Evolutionary conservation across 2,329 filamentous ascomycete species (phyloP).

Genomic region (Aspergillus costaricaensis): DNA sequence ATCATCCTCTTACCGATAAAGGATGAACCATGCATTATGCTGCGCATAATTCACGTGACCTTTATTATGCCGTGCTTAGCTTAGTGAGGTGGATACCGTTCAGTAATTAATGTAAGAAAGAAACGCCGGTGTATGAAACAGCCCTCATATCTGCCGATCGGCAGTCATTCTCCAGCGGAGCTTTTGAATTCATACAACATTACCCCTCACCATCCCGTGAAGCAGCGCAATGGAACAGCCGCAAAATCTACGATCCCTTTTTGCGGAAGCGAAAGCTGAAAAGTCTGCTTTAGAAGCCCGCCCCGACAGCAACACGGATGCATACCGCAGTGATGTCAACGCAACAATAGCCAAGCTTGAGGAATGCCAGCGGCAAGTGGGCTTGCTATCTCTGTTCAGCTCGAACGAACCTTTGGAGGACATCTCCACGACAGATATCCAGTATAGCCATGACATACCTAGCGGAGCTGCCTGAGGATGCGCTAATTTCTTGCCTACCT

Average conservation of each 20-base stretch:
- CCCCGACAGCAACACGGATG: slow-evolving; percentile 64
- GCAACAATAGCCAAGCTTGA: slow-evolving; percentile 70
- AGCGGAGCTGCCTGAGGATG: slow-evolving; percentile 16
- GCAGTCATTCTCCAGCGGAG: slow-evolving; percentile 22
- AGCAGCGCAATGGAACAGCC: slow-evolving; percentile 48
- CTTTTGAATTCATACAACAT: not conserved
- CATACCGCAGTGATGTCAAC: slow-evolving; percentile 68
- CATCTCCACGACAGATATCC: slow-evolving; percentile 77
- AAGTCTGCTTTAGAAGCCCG: slow-evolving; percentile 62
- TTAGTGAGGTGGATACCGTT: too few relatives aligned
- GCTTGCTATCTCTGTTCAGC: slow-evolving; percentile 79
- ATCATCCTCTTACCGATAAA: too few relatives aligned
- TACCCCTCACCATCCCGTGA: not conserved
- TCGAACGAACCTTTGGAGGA: slow-evolving; percentile 88
- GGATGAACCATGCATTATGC: too few relatives aligned
- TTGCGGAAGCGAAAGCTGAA: slow-evolving; percentile 56
- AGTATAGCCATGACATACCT: slow-evolving; percentile 50
- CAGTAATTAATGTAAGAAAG: too few relatives aligned
- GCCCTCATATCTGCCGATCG: slow-evolving; percentile 16
- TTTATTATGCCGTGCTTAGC: too few relatives aligned
- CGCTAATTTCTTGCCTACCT: slow-evolving; percentile 14
- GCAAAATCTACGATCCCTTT: slow-evolving; percentile 58
- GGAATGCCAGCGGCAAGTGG: slow-evolving; percentile 69
- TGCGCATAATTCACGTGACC: too few relatives aligned
- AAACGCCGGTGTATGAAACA: too few relatives aligned